Base-by-base conservation (phyloP, 768 basidiomycete species). In the Lactarius tabidus region DNA sequence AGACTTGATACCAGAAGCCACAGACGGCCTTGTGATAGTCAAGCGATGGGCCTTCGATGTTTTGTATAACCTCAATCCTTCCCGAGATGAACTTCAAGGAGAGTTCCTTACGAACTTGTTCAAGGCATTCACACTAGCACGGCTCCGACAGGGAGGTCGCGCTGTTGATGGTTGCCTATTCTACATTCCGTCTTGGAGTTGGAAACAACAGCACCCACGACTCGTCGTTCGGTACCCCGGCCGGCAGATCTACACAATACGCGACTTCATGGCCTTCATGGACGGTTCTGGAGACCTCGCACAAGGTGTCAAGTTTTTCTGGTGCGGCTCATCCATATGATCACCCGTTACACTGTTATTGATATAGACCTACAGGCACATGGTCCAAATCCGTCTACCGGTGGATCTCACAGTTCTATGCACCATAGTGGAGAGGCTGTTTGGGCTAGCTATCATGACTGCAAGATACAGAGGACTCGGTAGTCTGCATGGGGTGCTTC, bases 381-480 rank as follows among this genome's bases (percentile, higher is more conserved):
- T 86, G 18, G 61, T 84, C 20, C 67, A 74, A 5, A 67, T 69
- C 0, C 56, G 59, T 5, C 65, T 85, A 5, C 72, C 67, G 2
- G 74, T 86, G 23, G 77, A 86, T 45, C 73, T 82, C 26, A 75
- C 76, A n/a, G 75, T 82, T 8, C 72, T 88, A 1, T 87, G 84
- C 60, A 78, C 83, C 58, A 73, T 81, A 45, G 64, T 85, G 18
- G 87, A 89, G 51, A 72, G 73, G 14, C 70, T 88, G 2, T 79
- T 81, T 54, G 76, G 76, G 9, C 76, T 75, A 12, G 68, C 79
- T 4, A 74, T 82, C 5, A 60, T 87, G 2, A 74, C 76, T 1
- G 69, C 69, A 51, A 73, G 72, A 0, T 70, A 73, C 63, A 67
- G 70, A 36, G 41, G 66, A 17, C 48, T 26, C 23, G 14, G 48